Evolutionary conservation across 1,284 basidiomycete genomes (phyloP), one percentile per base, ranked within the genome.

Genomic region (Pterula multifida): DNA sequence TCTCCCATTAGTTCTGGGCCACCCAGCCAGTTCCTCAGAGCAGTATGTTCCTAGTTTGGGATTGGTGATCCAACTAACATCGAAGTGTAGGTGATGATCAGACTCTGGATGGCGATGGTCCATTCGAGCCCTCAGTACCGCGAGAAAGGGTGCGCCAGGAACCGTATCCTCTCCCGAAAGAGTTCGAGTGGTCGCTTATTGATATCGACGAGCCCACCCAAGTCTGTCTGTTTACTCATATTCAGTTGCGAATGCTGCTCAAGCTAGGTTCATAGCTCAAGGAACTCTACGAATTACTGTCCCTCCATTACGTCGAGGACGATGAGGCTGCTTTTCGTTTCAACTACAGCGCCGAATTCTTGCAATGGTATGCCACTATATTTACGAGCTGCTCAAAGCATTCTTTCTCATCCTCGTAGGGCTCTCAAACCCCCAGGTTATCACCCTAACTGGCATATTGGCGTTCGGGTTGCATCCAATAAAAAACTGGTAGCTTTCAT

Each of bases 401-500:
- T 26, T 22, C 19, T 42, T 46, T n/a, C 55, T 17, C 13, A 17
- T 6, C 21, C 9, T 42, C 39, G 4, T 22, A 95, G 92, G 93
- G 94, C 93, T 6, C 71, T 98, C 36, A 90, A 84, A 57, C 92
- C 95, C 49, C 96, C 96, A 11, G 94, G 93, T 2, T 98, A 92
- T 65, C 69, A 81, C 60, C 84, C 85, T 58, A 89, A 94, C 59
- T 98, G 96, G 95, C 94, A 97, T 63, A 70, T 98, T 50, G 96
- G 94, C 42, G 93, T 99, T 4, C 83, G 95, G 17, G 94, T 98
- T 3, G 76, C 79, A 24, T 83, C 88, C 21, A 91, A 85, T 58
- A 82, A 87, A 67, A 97, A 95, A 65, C 76, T 99, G 1, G 90
- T 99, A n/a, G 96, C 89, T 0, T 99, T 98, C 65, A 98, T 99